A percentile compares a stretch with the other conserved stretches of the same genome.
Evolutionary conservation across 192 early-diverging fungal species (phyloP).

Genomic region (Bifiguratus adelaidae): DNA sequence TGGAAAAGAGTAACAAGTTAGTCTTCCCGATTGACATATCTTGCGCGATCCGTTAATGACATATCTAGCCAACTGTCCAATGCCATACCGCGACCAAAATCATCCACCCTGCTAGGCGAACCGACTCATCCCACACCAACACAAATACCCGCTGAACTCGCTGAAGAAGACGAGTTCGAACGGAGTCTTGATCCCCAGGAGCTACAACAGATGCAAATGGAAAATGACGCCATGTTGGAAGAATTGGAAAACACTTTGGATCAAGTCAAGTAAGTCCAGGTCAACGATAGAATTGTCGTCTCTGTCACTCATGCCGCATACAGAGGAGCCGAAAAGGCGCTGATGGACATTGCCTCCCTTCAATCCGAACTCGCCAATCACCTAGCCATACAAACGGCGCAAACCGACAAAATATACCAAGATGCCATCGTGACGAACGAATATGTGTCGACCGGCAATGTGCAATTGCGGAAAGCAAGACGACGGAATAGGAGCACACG

Average conservation of each 20-base stretch:
- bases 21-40: conserved; percentile 4
- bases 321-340: conserved; percentile 49
- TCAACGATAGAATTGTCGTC: background rate
- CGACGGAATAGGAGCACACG: conserved; percentile 52
- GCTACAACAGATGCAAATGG: conserved; percentile 51
- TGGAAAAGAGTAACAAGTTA: conserved; percentile 54
- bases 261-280: conserved; percentile 33
- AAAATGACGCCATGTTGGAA: conserved; percentile 56
- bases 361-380: conserved; percentile 62
- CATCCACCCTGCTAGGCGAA: background rate
- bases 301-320: background rate
- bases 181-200: conserved; percentile 32
- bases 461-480: conserved; percentile 47
- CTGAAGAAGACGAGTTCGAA: background rate
- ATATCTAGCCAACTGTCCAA: background rate
- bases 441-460: conserved; percentile 55
- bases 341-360: conserved; percentile 63
- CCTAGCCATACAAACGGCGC: conserved; percentile 55
- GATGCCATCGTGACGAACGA: conserved; percentile 58
- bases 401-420: conserved; percentile 60
- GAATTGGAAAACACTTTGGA: conserved; percentile 61
- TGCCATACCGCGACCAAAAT: background rate
- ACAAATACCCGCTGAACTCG: too few species aligned
- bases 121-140: background rate
- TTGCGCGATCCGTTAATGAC: background rate